These are phyloP conservation scores for Lineolata rhizophorae DNA, from an alignment of 495 filamentous ascomycete species.

Conservation along the genomic window DNA sequence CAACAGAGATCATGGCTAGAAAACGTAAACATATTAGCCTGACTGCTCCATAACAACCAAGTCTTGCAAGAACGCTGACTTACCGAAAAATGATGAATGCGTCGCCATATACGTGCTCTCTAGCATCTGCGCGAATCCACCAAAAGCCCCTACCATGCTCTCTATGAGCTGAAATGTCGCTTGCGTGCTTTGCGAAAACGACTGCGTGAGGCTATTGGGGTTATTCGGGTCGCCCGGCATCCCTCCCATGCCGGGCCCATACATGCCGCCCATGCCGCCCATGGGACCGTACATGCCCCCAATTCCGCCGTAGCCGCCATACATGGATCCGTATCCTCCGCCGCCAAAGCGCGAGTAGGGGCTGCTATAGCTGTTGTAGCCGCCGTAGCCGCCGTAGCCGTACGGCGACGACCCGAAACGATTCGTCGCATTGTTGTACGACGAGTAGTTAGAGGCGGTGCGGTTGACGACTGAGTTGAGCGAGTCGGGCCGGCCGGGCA, in stretches of 20 bases:
- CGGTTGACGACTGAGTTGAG: conserved; percentile 59
- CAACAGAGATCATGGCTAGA: conserved; percentile 89
- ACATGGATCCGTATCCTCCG: conserved; percentile 21
- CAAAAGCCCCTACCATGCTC: conserved; percentile 93
- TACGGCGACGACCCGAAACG: conserved; percentile 30
- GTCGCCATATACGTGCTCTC: conserved; percentile 99
- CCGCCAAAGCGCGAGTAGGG: conserved; percentile 34
- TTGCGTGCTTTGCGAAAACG: conserved; percentile 76
- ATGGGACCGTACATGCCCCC: conserved; percentile 34
- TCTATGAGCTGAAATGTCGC: conserved; percentile 99
- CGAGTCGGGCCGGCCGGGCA: conserved; percentile 59
- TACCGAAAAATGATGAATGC: conserved; percentile 95
- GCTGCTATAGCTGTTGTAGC: conserved; percentile 22
- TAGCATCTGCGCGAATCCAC: conserved; percentile 96
- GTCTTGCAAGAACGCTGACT: conserved; percentile 18
- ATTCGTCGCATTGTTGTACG: conserved; percentile 37
- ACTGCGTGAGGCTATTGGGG: conserved; percentile 74
- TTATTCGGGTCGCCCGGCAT: conserved; percentile 56
- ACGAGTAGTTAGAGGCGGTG: conserved; percentile 61
- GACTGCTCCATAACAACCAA: not conserved
- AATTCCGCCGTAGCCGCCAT: conserved; percentile 25
- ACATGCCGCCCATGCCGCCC: conserved; percentile 28
- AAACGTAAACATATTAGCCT: not conserved
- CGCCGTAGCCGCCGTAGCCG: conserved; percentile 24
- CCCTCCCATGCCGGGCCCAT: conserved; percentile 10